Conservation (phyloP, 805 yeast species). For the Novakomyces olei region DNA sequence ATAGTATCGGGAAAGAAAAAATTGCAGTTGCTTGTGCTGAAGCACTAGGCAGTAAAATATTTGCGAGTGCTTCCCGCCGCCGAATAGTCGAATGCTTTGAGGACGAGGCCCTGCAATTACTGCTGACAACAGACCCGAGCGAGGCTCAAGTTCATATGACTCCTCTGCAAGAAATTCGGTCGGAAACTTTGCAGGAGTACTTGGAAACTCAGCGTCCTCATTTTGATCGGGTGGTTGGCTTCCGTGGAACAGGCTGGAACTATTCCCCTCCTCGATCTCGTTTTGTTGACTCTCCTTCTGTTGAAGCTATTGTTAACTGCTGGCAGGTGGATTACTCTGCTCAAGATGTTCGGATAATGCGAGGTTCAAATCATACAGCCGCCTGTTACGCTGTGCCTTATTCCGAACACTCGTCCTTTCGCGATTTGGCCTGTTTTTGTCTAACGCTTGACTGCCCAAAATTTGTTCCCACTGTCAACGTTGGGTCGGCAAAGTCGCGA, state of each 20-base stretch:
- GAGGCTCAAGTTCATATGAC: constrained; percentile 48
- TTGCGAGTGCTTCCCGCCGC: constrained; percentile 27
- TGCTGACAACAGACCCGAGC: constrained; percentile 25
- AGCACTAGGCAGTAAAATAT: constrained; percentile 15
- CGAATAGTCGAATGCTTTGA: constrained; percentile 26
- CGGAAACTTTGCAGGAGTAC: constrained; percentile 23
- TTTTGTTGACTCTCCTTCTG: constrained; percentile 6
- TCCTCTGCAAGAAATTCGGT: constrained; percentile 34
- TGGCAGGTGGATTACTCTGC: constrained; percentile 4
- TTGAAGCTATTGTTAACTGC: constrained; percentile 3
- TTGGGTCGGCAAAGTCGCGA: constrained; percentile 8
- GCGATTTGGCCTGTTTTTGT: constrained; percentile 52
- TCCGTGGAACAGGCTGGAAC: constrained; percentile 77
- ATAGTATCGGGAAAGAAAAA: constrained; percentile 80
- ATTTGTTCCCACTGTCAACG: constrained; percentile 58
- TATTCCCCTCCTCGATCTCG: constrained; percentile 18
- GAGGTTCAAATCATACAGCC: constrained; percentile 9
- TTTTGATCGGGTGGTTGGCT: constrained; percentile 39
- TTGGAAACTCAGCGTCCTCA: constrained; percentile 23
- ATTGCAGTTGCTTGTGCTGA: constrained; percentile 34
- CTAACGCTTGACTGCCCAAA: constrained; percentile 26
- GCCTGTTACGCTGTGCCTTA: constrained; percentile 37
- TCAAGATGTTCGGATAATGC: constrained; percentile 9
- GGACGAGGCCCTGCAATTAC: constrained; percentile 18
- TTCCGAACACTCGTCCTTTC: constrained; percentile 79